Evolutionary conservation across 176 grass and related monocot genomes (phyloP), one percentile per base, ranked within the genome.

Genomic region (Aegilops umbellulata): DNA sequence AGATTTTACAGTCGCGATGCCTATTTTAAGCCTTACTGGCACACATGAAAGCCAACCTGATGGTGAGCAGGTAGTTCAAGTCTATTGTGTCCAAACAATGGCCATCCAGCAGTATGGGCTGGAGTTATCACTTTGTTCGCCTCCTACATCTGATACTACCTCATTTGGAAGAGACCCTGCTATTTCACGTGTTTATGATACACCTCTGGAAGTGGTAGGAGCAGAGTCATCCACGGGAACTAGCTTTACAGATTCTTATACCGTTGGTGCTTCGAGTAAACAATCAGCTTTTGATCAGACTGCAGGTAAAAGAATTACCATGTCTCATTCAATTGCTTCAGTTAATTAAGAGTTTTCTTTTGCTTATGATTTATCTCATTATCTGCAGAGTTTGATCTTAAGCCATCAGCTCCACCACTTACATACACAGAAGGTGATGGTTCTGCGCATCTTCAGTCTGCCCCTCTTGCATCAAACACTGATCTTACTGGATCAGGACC

Each of bases 31-130:
- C 87, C 92, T 99, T 47, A 99, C 94, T 22, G 94, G 92, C 39
- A 94, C 97, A 39, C 85, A 89, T 69, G 92, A 93, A 76, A 82
- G 51, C 58, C 93, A 94, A 74, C 65, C 88, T 63, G 89, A 88
- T 84, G 92, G 92, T 22, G 97, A 96, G 75, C 92, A 93, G 79
- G 87, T 94, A 69, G 94, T 99, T 71, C 94, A 99, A 92, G 88
- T 99, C 23, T 99, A 96, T 25, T 99, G 97, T 88, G 94, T 99
- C 20, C 97, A 99, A 88, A 99, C 97, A 81, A 95, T 96, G 94
- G 97, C 97, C 38, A 99, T 99, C 78, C 97, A 99, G 79, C 97
- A 99, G 74, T 99, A 99, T 25, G 97, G 94, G 20, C 76, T 99
- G 62, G 97, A 99, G 41, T 83, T 99, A 57, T 80, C 94, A 89